Evolutionary conservation across 2,329 filamentous ascomycete genomes (phyloP), one percentile per base, ranked within the genome.

Genomic region (Pseudocercospora eumusae): DNA sequence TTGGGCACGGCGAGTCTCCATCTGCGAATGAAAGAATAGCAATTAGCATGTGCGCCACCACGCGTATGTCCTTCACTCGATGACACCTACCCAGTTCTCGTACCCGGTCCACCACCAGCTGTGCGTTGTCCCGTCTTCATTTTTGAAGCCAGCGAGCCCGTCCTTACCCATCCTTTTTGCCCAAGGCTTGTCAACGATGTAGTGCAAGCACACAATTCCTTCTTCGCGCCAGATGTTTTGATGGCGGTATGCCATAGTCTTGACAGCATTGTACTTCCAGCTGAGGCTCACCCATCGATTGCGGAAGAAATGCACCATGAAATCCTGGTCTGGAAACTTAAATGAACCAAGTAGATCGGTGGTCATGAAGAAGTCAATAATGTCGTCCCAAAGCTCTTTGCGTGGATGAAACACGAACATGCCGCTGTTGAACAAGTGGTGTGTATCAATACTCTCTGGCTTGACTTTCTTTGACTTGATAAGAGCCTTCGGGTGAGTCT

Each of bases 131-230:
- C 81, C 79, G 65, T 85, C 82, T 42, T 77, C 72, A 0, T 80
- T 81, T 27, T 78, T 72, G 64, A 81, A 80, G 0, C 81, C 81
- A 0, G 78, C 81, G 18, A 73, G 65, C 1, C 78, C 78, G 57
- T 80, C 76, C 11, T 68, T 64, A 21, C 70, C 70, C 3, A 80
- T 71, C 20, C 77, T 74, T 57, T 74, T 75, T 21, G 78, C 75
- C 82, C 82, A 84, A 18, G 82, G 82, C 71, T 84, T 84, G 65
- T 83, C 81, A 6, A 83, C 81, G 56, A 84, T 82, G 56, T 83
- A 84, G 66, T 84, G 82, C 33, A 83, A 61, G 4, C 78, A 78
- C 0, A 78, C 74, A 4, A 83, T 76, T 20, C 78, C 74, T 2
- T 77, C 74, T 58, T 82, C 80, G 4, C 73, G 70, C 81, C 81